Conservation (phyloP, 352 stramenopile genomes). For the Phytophthora citricola region DNA sequence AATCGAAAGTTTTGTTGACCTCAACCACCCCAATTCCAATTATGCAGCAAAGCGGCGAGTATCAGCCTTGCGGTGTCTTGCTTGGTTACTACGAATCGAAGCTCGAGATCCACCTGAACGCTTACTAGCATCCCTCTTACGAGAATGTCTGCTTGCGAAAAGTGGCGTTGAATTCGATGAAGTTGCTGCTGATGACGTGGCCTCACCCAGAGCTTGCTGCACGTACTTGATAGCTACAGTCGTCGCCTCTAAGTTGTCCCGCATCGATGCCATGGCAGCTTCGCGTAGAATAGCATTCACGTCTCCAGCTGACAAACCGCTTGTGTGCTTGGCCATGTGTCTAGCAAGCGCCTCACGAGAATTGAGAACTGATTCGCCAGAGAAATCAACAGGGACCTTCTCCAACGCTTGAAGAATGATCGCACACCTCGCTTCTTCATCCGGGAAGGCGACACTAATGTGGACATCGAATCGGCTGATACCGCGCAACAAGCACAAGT, state of each 20-base stretch:
- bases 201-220: slow-evolving; percentile 26
- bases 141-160: slow-evolving; percentile 22
- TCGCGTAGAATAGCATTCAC: slow-evolving; percentile 75
- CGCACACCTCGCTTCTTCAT: slow-evolving; percentile 54
- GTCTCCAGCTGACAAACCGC: slow-evolving; percentile 61
- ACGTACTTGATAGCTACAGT: slow-evolving; percentile 57
- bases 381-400: slow-evolving; percentile 66
- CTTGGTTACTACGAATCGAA: slow-evolving; percentile 34
- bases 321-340: slow-evolving; percentile 62
- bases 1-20: too few species aligned
- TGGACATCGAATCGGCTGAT: slow-evolving; percentile 84
- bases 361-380: slow-evolving; percentile 33
- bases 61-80: slow-evolving; percentile 48
- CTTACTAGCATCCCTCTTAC: slow-evolving; percentile 23
- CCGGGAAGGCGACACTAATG: slow-evolving; percentile 67
- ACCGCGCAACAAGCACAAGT: slow-evolving; percentile 6
- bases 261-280: slow-evolving; percentile 79
- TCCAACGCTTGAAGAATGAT: slow-evolving; percentile 61
- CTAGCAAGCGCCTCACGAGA: slow-evolving; percentile 47
- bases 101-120: slow-evolving; percentile 14
- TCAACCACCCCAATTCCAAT: not conserved
- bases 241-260: slow-evolving; percentile 53
- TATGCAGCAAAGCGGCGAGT: slow-evolving; percentile 57
- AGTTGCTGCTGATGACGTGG: slow-evolving; percentile 14
- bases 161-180: slow-evolving; percentile 23